Base-by-base conservation (phyloP, 2,329 filamentous ascomycete species). In the Ceratocystis variospora region DNA sequence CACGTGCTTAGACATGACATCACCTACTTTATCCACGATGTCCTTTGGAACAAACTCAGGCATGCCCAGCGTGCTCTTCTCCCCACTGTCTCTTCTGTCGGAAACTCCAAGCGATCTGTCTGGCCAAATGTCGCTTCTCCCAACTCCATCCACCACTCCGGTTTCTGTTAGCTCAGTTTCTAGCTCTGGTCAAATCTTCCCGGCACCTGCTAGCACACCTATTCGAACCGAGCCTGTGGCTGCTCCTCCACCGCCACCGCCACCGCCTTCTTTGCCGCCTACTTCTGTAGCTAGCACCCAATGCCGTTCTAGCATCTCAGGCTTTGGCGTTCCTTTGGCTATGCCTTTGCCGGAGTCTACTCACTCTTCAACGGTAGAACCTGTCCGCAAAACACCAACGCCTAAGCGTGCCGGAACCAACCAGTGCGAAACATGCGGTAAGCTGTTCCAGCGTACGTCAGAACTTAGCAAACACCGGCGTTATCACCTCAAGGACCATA, bases 401-500 rank as follows among this genome's bases (percentile, higher is more conserved):
- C 48, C 59, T n/a, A 63, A 62, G 22, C 66, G 63, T 22, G 48
- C 55, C 15, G 66, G 66, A 10, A 53, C 33, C 1, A 62, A 68
- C 61, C 64, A 63, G 2, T 68, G 67, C n/a, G 67, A 66, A 25
- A 62, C 65, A 10, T 68, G 67, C 61, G 57, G 41, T 45, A 68
- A 68, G 67, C 61, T 61, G 2, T 68, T 68, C 55, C 41, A 61
- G 22, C 67, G 67, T 15, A 64, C 55, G n/a, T 62, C 57, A 2
- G 67, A 68, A 19, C 67, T 68, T 15, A 66, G 67, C 46, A 71
- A 71, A 61, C 71, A 71, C 59, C 65, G 70, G 31, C 68, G 71
- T 7, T 71, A 71, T 63, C 70, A 71, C 15, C 61, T 70, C 61
- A 71, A 71, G 66, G 69, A 70, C 37, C 70, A 69, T 61, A 61